Evolutionary conservation across 148 eudicot species (phyloP).

Genomic region (Cornus suecica): DNA sequence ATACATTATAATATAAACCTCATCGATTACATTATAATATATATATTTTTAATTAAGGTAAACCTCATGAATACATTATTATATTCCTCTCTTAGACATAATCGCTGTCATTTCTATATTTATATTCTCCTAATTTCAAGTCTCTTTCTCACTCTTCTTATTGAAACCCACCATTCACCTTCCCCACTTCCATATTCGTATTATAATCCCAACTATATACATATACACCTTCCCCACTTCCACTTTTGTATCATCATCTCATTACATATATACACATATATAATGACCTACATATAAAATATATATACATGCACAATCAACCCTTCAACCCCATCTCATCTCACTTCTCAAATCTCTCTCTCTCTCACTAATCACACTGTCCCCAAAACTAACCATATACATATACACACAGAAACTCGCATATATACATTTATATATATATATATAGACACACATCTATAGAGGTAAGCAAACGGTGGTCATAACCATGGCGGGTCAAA

Average conservation of each 20-base stretch:
- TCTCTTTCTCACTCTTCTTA: neutral
- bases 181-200: slow-evolving; percentile 5
- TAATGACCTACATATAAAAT: neutral
- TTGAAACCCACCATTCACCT: slow-evolving; percentile 8
- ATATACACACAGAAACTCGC: too few species aligned
- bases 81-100: neutral
- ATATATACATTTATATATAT: neutral
- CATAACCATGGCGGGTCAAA: slow-evolving; percentile 36
- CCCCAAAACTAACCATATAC: neutral
- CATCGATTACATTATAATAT: neutral
- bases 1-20: neutral
- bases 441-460: neutral
- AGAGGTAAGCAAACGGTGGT: neutral
- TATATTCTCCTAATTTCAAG: too few species aligned
- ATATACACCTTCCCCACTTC: neutral
- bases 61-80: neutral
- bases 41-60: too few species aligned
- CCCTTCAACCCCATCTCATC: neutral
- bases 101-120: too few species aligned
- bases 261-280: neutral
- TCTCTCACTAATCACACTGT: neutral
- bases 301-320: neutral
- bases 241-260: too few species aligned
- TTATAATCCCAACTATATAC: neutral
- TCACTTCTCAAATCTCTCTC: neutral